Evolutionary conservation across 2,329 filamentous ascomycete species (phyloP), one percentile per base, ranked within the genome.

Genomic region (Trichoderma koningiopsis): DNA sequence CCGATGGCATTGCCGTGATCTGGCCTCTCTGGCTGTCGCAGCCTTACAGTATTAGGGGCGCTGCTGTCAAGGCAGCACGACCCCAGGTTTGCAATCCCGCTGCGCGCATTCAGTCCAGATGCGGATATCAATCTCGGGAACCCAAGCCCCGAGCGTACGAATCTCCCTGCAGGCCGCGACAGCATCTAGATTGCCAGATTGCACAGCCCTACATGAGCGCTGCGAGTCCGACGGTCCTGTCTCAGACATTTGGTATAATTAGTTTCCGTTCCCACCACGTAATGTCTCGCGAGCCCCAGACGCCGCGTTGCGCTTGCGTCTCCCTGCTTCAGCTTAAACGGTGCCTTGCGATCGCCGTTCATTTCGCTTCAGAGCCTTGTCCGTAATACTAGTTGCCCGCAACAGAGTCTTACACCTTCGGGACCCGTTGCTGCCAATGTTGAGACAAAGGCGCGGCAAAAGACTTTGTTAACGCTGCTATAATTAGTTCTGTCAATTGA

Each of bases 231-330:
- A 43, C 40, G 40, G 40, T 7, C 7, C 0, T 40, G 37, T 40
- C 33, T 40, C 14, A 19, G 14, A 5, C 5, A 40, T 19, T 40
- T 40, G 40, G 5, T 43, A 43, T 43, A 43, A 43, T 43, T 43
- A n/a, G 40, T 43, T 19, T 43, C 16, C 16, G 19, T 43, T 43
- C 40, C 40, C 40, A 43, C 40, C 40, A 43, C 40, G 40, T 8
- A 43, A 43, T 43, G 40, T 43, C 40, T 43, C 7, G 40, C 40
- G 40, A 43, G 40, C 40, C 5, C 31, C 52, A 65, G 62, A 53
- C 62, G 62, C 53, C 62, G 62, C 53, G 62, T 65, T 65, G 53
- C 53, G 62, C 62, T 65, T 65, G 62, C 62, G 62, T 65, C 62
- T 65, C 62, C 62, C 62, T 65, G 62, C 62, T 57, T 65, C 37